These are phyloP conservation scores for Auricularia heimuer DNA, from an alignment of 768 basidiomycete genomes.

Conservation along the genomic window DNA sequence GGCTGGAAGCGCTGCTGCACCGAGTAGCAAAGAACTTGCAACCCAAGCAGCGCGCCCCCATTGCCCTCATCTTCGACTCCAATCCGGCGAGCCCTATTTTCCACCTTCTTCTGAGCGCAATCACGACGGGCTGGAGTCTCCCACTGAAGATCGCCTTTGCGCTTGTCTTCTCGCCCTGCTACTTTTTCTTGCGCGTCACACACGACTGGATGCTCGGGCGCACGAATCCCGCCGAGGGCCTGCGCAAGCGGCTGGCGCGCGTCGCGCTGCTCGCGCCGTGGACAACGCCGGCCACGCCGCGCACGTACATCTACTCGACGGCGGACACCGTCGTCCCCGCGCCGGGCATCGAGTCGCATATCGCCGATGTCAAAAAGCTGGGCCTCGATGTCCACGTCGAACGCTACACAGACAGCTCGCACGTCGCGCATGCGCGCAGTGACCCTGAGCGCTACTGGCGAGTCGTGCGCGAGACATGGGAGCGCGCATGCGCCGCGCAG, in stretches of 20 bases:
- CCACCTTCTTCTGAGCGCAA: too few species aligned
- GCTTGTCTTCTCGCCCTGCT: background rate
- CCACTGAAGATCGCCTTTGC: background rate
- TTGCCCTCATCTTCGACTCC: too few species aligned
- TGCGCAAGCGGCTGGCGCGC: background rate
- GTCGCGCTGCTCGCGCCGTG: constrained; percentile 20
- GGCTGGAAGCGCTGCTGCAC: background rate
- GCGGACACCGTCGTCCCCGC: constrained; percentile 23
- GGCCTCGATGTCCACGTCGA: constrained; percentile 22
- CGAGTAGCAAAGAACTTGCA: too few species aligned
- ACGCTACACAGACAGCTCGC: constrained; percentile 24
- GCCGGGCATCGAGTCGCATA: constrained; percentile 19
- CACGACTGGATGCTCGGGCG: background rate
- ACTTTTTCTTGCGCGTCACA: background rate
- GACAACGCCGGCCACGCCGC: constrained; percentile 21
- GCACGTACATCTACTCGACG: constrained; percentile 28
- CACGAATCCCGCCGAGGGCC: background rate
- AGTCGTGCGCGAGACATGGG: constrained; percentile 12
- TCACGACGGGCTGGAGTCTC: too few species aligned
- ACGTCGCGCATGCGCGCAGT: constrained; percentile 23
- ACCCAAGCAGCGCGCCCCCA: too few species aligned
- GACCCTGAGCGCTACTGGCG: constrained; percentile 19
- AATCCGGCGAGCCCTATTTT: too few species aligned
- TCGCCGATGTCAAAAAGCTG: constrained; percentile 12
- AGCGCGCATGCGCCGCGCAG: constrained; percentile 2